Conservation (phyloP, 345 rosid genomes). For the Garcia nutans region DNA sequence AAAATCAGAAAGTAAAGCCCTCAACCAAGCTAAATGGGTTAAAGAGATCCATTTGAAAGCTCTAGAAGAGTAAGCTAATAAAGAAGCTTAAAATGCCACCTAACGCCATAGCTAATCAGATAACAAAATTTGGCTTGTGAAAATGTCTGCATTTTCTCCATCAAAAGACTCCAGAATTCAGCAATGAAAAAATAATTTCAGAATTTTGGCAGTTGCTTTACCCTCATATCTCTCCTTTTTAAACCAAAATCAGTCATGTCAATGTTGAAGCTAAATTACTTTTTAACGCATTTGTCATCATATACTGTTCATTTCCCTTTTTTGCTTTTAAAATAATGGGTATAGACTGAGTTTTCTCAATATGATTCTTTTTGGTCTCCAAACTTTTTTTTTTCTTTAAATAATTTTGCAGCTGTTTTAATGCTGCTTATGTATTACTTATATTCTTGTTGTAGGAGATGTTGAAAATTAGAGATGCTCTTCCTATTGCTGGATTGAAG, state of each 20-base stretch:
- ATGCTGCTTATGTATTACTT: background rate
- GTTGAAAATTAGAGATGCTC: slow-evolving; percentile 62
- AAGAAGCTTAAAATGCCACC: background rate
- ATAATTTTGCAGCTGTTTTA: background rate
- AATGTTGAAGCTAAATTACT: background rate
- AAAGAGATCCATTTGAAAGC: background rate
- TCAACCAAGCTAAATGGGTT: background rate
- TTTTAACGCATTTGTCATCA: background rate
- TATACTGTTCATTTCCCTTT: background rate
- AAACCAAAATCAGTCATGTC: background rate
- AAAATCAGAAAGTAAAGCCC: background rate
- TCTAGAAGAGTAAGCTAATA: background rate
- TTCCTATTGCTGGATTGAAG: slow-evolving; percentile 75
- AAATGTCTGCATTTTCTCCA: background rate
- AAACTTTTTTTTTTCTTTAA: background rate
- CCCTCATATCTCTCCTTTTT: background rate
- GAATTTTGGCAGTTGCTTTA: background rate
- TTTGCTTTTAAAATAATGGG: background rate
- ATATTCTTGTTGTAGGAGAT: slow-evolving; percentile 48
- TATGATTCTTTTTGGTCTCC: background rate
- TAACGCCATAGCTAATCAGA: background rate
- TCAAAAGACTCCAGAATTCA: background rate
- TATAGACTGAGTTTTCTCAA: background rate
- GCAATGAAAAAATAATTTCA: background rate
- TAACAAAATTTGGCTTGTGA: background rate